Conservation (phyloP, 2,329 filamentous ascomycete genomes). For the Botryosphaeria dothidea region DNA sequence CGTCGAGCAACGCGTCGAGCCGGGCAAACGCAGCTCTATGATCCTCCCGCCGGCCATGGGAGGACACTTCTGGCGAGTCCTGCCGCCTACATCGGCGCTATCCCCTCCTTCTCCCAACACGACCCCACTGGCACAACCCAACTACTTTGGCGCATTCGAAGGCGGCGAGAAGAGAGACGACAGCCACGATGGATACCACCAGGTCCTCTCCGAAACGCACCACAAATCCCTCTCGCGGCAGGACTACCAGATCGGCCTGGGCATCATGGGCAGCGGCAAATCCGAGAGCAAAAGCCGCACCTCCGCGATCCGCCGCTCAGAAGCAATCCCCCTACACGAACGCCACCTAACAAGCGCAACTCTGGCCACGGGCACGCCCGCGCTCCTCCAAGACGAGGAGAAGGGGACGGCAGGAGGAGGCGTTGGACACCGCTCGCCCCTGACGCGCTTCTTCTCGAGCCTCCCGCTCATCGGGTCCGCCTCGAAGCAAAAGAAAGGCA, state of each 20-base stretch:
- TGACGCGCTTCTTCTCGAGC: not conserved
- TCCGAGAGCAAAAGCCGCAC: not conserved
- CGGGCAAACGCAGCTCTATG: slow-evolving; percentile 18
- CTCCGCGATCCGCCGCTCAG: not conserved
- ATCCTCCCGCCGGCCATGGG: slow-evolving; percentile 2
- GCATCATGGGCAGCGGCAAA: not conserved
- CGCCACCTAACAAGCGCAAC: not conserved
- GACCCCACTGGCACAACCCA: not conserved
- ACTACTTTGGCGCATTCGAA: not conserved
- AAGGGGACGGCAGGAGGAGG: too few species aligned
- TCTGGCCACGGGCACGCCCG: not conserved
- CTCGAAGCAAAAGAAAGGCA: not conserved
- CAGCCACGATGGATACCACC: not conserved
- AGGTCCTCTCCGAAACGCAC: not conserved
- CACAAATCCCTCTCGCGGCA: not conserved
- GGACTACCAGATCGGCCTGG: slow-evolving; percentile 4
- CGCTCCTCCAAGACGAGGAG: not conserved
- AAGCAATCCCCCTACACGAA: not conserved
- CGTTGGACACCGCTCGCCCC: not conserved
- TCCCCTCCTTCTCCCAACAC: not conserved
- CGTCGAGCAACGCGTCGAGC: slow-evolving; percentile 5
- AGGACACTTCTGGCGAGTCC: slow-evolving; percentile 3
- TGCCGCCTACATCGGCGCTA: not conserved
- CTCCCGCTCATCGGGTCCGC: not conserved
- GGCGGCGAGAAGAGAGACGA: not conserved